Conservation (phyloP, 768 basidiomycete species). For the Tylopilus subfusipes region DNA sequence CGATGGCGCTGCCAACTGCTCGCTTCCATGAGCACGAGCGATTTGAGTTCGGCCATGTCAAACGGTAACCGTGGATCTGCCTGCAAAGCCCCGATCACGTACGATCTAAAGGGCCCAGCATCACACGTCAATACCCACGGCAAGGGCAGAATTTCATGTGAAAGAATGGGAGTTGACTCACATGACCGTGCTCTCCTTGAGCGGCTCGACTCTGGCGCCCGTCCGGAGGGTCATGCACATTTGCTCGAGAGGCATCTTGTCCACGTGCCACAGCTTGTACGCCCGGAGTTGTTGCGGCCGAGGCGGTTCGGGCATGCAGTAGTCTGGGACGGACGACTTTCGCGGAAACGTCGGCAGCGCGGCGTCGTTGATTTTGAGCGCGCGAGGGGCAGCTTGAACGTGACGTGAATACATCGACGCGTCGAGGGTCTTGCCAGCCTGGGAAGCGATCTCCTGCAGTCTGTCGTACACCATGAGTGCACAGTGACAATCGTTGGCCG, state of each 20-base stretch:
- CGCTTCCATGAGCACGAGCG: slow-evolving; percentile 38
- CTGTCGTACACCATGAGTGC: slow-evolving; percentile 42
- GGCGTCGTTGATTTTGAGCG: neutral
- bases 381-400: slow-evolving; percentile 28
- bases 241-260: slow-evolving; percentile 32
- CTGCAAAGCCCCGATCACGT: slow-evolving; percentile 41
- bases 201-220: slow-evolving; percentile 33
- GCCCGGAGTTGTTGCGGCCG: slow-evolving; percentile 41
- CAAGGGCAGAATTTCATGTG: neutral
- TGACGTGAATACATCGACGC: slow-evolving; percentile 25
- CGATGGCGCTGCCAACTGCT: slow-evolving; percentile 42
- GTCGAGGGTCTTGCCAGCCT: slow-evolving; percentile 17
- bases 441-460: slow-evolving; percentile 33
- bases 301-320: slow-evolving; percentile 27
- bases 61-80: slow-evolving; percentile 39
- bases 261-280: slow-evolving; percentile 43
- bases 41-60: slow-evolving; percentile 31
- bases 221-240: slow-evolving; percentile 40
- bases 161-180: slow-evolving; percentile 20
- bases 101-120: slow-evolving; percentile 32
- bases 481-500: slow-evolving; percentile 50
- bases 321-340: slow-evolving; percentile 14
- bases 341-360: neutral
- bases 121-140: neutral
- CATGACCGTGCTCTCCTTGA: slow-evolving; percentile 48